phyloP scores from a whole-genome alignment of 768 basidiomycete genomes.

The Collybia nuda region DNA sequence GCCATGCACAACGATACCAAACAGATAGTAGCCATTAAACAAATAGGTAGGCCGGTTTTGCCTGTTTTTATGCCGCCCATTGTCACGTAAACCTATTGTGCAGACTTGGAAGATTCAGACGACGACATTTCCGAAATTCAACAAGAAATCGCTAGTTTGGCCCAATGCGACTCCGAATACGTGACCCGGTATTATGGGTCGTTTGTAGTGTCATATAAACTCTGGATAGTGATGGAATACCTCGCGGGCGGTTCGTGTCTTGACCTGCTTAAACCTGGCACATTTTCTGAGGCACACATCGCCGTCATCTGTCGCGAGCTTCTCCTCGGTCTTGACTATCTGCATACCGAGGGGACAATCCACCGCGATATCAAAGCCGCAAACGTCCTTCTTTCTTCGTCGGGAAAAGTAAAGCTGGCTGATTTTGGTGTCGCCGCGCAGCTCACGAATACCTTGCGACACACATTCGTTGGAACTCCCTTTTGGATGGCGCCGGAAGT shows the following conservation, averaged over 20 bases:
- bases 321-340: constrained; percentile 89
- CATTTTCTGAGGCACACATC: constrained; percentile 91
- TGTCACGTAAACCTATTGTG: constrained; percentile 2
- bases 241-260: constrained; percentile 98
- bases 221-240: constrained; percentile 99
- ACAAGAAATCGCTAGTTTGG: constrained; percentile 95
- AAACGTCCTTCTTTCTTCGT: constrained; percentile 87
- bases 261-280: constrained; percentile 90
- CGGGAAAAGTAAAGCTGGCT: constrained; percentile 94
- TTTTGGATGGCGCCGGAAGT: constrained; percentile 99
- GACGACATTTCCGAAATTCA: constrained; percentile 99
- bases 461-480: constrained; percentile 97
- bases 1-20: constrained; percentile 93
- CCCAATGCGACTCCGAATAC: constrained; percentile 94
- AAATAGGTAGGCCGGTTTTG: constrained; percentile 71
- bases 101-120: constrained; percentile 96
- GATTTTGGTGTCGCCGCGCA: constrained; percentile 99
- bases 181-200: constrained; percentile 97
- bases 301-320: constrained; percentile 94
- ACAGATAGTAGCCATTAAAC: constrained; percentile 96
- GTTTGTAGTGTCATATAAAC: constrained; percentile 94
- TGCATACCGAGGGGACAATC: constrained; percentile 95
- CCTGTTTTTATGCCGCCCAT: not conserved
- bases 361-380: constrained; percentile 99
- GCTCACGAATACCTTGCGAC: constrained; percentile 88